Evolutionary conservation across 306 rosid species (phyloP).

Genomic region (Inga oerstediana): DNA sequence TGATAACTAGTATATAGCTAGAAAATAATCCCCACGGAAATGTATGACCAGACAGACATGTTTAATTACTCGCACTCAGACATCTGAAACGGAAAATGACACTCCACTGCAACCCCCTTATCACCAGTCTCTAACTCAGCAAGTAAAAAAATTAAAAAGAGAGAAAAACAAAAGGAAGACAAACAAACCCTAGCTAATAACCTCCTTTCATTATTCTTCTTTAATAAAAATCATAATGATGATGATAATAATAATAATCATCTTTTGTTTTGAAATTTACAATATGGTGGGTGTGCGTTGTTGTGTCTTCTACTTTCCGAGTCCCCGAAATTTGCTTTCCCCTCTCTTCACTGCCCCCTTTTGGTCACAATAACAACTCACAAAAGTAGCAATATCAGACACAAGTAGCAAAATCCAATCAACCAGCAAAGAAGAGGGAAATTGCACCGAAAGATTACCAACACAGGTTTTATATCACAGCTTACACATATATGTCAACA

Average conservation of each 20-base stretch:
- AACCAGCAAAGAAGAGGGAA: neutral
- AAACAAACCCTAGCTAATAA: constrained; percentile 32
- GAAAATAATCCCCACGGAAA: constrained; percentile 53
- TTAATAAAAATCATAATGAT: neutral
- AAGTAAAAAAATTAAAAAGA: neutral
- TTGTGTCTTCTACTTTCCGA: neutral
- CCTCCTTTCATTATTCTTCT: constrained; percentile 29
- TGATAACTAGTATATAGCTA: neutral
- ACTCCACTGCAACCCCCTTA: constrained; percentile 63
- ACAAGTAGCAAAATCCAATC: constrained; percentile 3
- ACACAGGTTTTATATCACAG: constrained; percentile 11
- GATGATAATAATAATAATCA: neutral
- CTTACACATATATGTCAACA: constrained; percentile 28
- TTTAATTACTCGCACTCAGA: constrained; percentile 35
- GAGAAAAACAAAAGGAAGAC: neutral
- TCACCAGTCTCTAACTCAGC: constrained; percentile 35
- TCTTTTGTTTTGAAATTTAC: constrained; percentile 10
- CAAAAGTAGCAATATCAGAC: constrained; percentile 14
- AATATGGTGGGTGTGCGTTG: neutral
- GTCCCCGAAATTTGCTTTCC: constrained; percentile 14
- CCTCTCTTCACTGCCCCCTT: neutral
- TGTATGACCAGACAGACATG: constrained; percentile 47
- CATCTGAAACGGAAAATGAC: constrained; percentile 75
- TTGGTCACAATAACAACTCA: neutral
- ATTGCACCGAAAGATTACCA: neutral